phyloP scores from a whole-genome alignment of 352 stramenopile genomes.

The Pythium biforme region DNA sequence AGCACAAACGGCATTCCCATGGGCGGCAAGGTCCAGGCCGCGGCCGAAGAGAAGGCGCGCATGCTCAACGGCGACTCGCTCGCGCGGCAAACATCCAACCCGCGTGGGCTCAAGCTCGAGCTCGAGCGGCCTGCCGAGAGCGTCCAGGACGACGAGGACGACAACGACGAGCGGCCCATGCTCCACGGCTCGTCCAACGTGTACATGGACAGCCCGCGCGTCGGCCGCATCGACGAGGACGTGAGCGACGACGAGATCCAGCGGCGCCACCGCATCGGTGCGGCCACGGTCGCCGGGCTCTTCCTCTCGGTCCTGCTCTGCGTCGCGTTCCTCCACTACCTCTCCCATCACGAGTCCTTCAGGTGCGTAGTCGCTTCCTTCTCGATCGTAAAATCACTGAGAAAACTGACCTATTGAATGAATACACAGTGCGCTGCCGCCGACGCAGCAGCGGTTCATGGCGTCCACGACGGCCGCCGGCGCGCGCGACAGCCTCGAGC shows the following conservation, averaged over 20 bases:
- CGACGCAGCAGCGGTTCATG: constrained; percentile 80
- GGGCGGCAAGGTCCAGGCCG: constrained; percentile 22
- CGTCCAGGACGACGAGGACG: constrained; percentile 36
- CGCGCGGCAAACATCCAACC: neutral
- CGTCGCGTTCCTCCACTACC: constrained; percentile 56
- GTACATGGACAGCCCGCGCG: constrained; percentile 70
- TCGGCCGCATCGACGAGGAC: constrained; percentile 39
- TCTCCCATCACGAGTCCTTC: constrained; percentile 71
- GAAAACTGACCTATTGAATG: no score
- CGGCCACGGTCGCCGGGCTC: constrained; percentile 51
- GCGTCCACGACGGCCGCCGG: constrained; percentile 59
- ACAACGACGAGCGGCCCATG: constrained; percentile 38
- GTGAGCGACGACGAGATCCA: constrained; percentile 51
- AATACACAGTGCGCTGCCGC: constrained; percentile 49
- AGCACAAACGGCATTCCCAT: neutral
- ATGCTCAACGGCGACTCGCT: constrained; percentile 56
- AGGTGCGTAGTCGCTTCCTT: constrained; percentile 29
- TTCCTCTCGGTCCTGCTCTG: constrained; percentile 63
- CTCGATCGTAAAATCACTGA: no score
- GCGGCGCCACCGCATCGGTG: constrained; percentile 55
- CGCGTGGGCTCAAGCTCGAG: constrained; percentile 30
- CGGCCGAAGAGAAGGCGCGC: constrained; percentile 44
- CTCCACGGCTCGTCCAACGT: constrained; percentile 49
- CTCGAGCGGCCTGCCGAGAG: constrained; percentile 22
- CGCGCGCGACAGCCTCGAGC: constrained; percentile 67